Conservation (phyloP, 352 stramenopile species). For the Phytopythium chamaehyphon region DNA sequence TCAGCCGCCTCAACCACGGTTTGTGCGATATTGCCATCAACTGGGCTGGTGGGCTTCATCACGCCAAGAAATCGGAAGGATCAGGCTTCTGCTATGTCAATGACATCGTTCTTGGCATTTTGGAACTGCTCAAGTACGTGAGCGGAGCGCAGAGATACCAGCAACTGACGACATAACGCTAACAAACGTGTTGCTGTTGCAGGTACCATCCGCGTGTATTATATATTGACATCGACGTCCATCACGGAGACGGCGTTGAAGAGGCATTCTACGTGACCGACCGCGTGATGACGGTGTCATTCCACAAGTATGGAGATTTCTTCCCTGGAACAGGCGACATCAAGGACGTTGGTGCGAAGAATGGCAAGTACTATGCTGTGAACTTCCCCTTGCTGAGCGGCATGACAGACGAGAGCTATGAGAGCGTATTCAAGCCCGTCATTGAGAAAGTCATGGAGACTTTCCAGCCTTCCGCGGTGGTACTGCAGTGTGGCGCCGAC, state of each 20-base stretch:
- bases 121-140: constrained; percentile 96
- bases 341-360: constrained; percentile 92
- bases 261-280: constrained; percentile 96
- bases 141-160: too few species aligned
- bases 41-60: constrained; percentile 97
- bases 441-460: constrained; percentile 92
- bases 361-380: constrained; percentile 93
- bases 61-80: constrained; percentile 98
- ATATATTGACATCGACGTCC: constrained; percentile 99
- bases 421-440: constrained; percentile 97
- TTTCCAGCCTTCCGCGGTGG: constrained; percentile 90
- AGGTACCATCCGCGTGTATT: constrained; percentile 92
- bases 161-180: too few species aligned
- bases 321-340: constrained; percentile 97
- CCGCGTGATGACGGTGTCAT: constrained; percentile 98
- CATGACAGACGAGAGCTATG: constrained; percentile 95
- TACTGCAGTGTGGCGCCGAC: constrained; percentile 98
- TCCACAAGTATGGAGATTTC: constrained; percentile 99
- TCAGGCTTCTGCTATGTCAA: constrained; percentile 97
- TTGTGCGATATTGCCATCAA: constrained; percentile 97
- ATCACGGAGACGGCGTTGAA: constrained; percentile 98
- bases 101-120: constrained; percentile 98
- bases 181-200: background rate
- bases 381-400: constrained; percentile 96
- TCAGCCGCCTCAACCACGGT: constrained; percentile 95